These are phyloP conservation scores for Blastocystis sp. DNA, from an alignment of 352 stramenopile genomes.

Conservation along the genomic window DNA sequence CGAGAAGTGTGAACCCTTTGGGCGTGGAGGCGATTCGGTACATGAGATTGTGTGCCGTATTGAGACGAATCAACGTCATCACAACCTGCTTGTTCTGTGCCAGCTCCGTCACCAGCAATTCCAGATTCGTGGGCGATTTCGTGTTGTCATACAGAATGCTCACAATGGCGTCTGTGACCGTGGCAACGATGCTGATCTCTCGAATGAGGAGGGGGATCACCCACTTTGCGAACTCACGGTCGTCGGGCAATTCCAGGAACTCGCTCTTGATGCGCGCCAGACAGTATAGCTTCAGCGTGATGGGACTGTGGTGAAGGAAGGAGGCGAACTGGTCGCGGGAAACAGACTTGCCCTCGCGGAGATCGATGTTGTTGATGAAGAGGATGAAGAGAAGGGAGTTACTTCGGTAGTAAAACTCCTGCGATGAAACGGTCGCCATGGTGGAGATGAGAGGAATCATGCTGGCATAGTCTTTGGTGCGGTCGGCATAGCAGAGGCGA, in stretches of 20 bases:
- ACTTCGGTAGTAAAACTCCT: neutral
- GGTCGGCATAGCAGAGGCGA: slow-evolving; percentile 31
- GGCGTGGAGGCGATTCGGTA: slow-evolving; percentile 24
- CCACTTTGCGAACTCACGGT: slow-evolving; percentile 10
- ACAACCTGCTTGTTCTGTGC: slow-evolving; percentile 9
- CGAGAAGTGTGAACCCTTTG: slow-evolving; percentile 29
- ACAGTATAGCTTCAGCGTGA: slow-evolving; percentile 23
- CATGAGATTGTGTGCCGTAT: slow-evolving; percentile 18
- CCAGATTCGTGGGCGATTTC: neutral
- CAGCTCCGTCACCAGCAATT: neutral
- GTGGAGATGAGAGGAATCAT: neutral
- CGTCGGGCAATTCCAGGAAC: neutral
- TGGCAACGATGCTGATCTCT: slow-evolving; percentile 24
- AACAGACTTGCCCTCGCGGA: neutral
- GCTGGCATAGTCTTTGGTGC: neutral
- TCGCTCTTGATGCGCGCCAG: slow-evolving; percentile 49
- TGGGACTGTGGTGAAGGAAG: slow-evolving; percentile 41
- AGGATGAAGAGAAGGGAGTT: slow-evolving; percentile 14
- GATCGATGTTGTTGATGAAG: slow-evolving; percentile 22
- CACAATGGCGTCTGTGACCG: slow-evolving; percentile 4
- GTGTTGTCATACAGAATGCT: slow-evolving; percentile 63
- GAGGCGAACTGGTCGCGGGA: slow-evolving; percentile 22
- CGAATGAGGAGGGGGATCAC: slow-evolving; percentile 23
- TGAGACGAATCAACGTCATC: slow-evolving; percentile 13
- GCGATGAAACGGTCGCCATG: neutral